phyloP scores from a whole-genome alignment of 331 rosid species.

The Quercus lobata region DNA sequence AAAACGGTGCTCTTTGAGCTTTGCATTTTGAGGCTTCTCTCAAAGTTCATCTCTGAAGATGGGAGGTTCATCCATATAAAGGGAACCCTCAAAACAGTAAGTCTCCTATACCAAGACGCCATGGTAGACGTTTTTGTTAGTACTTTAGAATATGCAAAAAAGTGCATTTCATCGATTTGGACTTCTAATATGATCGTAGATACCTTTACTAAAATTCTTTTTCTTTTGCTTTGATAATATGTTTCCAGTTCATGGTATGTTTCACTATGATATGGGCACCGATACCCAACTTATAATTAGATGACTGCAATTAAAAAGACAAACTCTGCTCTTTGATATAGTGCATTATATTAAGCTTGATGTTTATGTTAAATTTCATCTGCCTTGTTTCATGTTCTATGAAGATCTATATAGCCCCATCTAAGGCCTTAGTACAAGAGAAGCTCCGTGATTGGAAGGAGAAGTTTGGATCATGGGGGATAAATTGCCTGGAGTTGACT shows the following conservation, averaged over 20 bases:
- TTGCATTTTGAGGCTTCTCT: slow-evolving; percentile 86
- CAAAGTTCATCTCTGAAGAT: slow-evolving; percentile 63
- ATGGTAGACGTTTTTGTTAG: background rate
- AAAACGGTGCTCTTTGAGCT: slow-evolving; percentile 95
- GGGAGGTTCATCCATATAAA: slow-evolving; percentile 57
- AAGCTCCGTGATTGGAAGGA: slow-evolving; percentile 92
- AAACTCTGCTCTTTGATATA: slow-evolving; percentile 16
- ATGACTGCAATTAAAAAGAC: slow-evolving; percentile 3
- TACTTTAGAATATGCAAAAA: background rate
- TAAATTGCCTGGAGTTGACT: slow-evolving; percentile 84
- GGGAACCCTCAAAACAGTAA: slow-evolving; percentile 93
- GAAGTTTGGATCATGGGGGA: slow-evolving; percentile 72
- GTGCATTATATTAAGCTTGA: slow-evolving; percentile 23
- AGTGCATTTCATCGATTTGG: background rate
- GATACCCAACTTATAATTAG: background rate
- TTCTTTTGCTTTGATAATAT: background rate
- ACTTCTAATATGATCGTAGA: background rate
- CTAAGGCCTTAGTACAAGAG: slow-evolving; percentile 98
- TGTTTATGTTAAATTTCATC: slow-evolving; percentile 3
- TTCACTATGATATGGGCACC: background rate
- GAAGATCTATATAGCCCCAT: slow-evolving; percentile 89
- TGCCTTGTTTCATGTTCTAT: slow-evolving; percentile 30
- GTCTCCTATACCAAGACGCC: slow-evolving; percentile 24
- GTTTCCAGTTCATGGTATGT: too few species aligned
- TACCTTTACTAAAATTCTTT: background rate